Evolutionary conservation across 2,329 filamentous ascomycete genomes (phyloP), one percentile per base, ranked within the genome.

Genomic region (Sclerotinia minor): DNA sequence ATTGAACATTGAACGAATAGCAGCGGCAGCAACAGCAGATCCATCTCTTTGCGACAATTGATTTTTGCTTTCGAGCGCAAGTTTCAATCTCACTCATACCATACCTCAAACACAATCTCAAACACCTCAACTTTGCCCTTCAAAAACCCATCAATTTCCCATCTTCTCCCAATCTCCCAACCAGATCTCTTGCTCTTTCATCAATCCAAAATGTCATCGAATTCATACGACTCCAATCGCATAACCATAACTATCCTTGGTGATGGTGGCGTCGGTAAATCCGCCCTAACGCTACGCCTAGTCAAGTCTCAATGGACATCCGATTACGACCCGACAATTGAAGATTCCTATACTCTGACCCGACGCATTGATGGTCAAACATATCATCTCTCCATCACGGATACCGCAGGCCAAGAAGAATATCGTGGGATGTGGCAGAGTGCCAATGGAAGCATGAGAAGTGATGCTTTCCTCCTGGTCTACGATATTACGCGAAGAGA

Each of bases 401-500:
- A 95, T 81, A 94, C 92, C 1, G 92, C 92, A 35, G 92, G 92
- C n/a, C 92, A 95, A 78, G 92, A 95, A 80, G 92, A 95, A 80
- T 95, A 95, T 81, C 89, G 92, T 72, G 89, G 90, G 73, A 91
- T 95, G 83, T 95, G 92, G 92, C 91, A 54, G 21, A 65, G 50
- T 24, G 49, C 63, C 1, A 84, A 87, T 45, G 89, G 88, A 32
- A 94, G 94, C 78, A 85, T 94, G 21, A 85, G 87, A 76, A 89
- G 90, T 70, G 92, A 95, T 77, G 92, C 91, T 71, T 95, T 94
- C 80, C 83, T 95, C 29, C 85, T 95, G 74, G 92, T 95, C 73
- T 95, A 95, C 84, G 92, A 95, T 80, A 94, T 95, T 79, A 95
- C 92, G 1, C 86, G 85, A 54, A 78, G 80, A 68, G 83, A 86